Base-by-base conservation (phyloP, 2,329 filamentous ascomycete species). In the Fusarium decemcellulare region DNA sequence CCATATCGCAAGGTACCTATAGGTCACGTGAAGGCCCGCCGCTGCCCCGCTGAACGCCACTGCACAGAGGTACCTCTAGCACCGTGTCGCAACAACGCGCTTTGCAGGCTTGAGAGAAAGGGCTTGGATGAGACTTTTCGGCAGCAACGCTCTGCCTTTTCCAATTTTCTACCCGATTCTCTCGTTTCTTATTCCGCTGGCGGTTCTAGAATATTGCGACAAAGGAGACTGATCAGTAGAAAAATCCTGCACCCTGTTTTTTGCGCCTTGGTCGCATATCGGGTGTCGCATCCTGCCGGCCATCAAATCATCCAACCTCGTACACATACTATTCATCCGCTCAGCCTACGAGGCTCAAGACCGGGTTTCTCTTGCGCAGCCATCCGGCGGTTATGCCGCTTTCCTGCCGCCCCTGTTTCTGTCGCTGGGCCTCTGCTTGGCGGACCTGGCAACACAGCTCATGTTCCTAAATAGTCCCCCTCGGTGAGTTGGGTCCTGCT, bases 361-460 rank as follows among this genome's bases (percentile, higher is more conserved):
- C 42, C 29, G 8, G 37, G 42, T 47, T 53, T 39, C 29, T 61
- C 42, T 37, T 40, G 40, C 46, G 29, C 59, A 48, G 60, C 67
- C 47, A 51, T 39, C 36, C 27, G 65, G 57, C 59, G 63, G 68
- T 39, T 72, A 74, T 74, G 72, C 68, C 37, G 51, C 42, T 68
- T 58, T 47, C 43, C 43, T 48, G 39, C 39, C 32, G 32, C 43
- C 15, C 48, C n/a, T 48, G 11, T 53, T 52, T 43, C 53, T 39
- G 27, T 65, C 46, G 55, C 67, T 65, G 69, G 67, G 69, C 59
- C 42, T 62, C 42, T 36, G 59, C 65, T 60, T 53, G 59, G 66
- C 63, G 58, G 50, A 58, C 39, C 60, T 47, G 47, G 52, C 44
- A 32, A 36, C 46, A 48, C 39, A 58, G 30, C 65, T 16, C 65